A percentile compares a stretch with the other conserved stretches of the same genome.
phyloP scores from a whole-genome alignment of 1,284 basidiomycete genomes.

The Pseudomicrostroma phylloplanum region DNA sequence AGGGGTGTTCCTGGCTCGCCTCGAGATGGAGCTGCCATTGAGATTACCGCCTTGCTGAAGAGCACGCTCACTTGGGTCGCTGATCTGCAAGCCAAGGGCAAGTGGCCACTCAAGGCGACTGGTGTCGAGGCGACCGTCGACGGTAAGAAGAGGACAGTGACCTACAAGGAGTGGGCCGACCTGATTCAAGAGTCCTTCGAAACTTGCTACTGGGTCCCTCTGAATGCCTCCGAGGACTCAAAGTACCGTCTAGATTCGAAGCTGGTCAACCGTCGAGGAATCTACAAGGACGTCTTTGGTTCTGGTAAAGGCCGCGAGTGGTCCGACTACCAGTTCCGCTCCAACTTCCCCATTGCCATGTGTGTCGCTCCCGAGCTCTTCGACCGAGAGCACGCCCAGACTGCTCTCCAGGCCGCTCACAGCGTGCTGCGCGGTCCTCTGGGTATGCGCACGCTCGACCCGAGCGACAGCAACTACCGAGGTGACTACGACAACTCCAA shows the following conservation, averaged over 20 bases:
- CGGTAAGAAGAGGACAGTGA: slow-evolving; percentile 66
- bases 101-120: slow-evolving; percentile 70
- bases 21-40: slow-evolving; percentile 87
- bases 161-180: slow-evolving; percentile 83
- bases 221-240: slow-evolving; percentile 67
- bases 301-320: slow-evolving; percentile 59
- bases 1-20: slow-evolving; percentile 91
- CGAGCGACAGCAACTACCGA: slow-evolving; percentile 41
- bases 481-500: slow-evolving; percentile 42
- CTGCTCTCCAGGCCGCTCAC: slow-evolving; percentile 51
- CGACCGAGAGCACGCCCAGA: slow-evolving; percentile 69
- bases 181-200: slow-evolving; percentile 83
- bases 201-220: slow-evolving; percentile 78
- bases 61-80: slow-evolving; percentile 85
- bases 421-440: slow-evolving; percentile 32
- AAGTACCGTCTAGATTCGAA: slow-evolving; percentile 66
- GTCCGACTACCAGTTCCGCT: slow-evolving; percentile 80
- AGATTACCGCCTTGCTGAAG: slow-evolving; percentile 88
- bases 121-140: slow-evolving; percentile 73
- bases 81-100: slow-evolving; percentile 61
- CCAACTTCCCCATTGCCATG: slow-evolving; percentile 90
- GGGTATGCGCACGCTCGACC: slow-evolving; percentile 44
- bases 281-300: slow-evolving; percentile 94
- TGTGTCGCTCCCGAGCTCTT: slow-evolving; percentile 93
- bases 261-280: slow-evolving; percentile 81